A percentile compares a stretch with the other conserved stretches of the same genome.
Conservation (phyloP, 108 stramenopile genomes). For the Skeletonema grethae region DNA sequence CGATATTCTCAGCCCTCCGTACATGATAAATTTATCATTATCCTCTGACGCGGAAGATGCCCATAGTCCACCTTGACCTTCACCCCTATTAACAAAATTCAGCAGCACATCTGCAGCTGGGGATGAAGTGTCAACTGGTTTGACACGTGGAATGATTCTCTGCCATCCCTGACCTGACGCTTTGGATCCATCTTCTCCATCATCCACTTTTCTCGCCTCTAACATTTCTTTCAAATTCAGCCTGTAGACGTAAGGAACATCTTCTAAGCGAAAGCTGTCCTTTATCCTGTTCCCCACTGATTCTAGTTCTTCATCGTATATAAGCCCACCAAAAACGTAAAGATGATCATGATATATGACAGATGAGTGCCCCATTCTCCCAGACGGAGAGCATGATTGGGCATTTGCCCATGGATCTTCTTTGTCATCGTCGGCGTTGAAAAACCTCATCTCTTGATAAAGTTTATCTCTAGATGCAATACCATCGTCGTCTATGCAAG, state of each 20-base stretch:
- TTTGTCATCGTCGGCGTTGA: slow-evolving; percentile 1
- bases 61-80: slow-evolving; percentile 56
- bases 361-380: slow-evolving; percentile 52
- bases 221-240: slow-evolving; percentile 42
- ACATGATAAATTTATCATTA: slow-evolving; percentile 45
- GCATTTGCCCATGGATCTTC: slow-evolving; percentile 39
- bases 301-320: slow-evolving; percentile 42
- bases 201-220: slow-evolving; percentile 16
- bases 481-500: slow-evolving; percentile 17
- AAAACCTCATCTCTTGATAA: slow-evolving; percentile 9
- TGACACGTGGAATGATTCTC: slow-evolving; percentile 45
- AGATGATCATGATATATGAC: slow-evolving; percentile 36
- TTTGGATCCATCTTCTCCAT: background rate
- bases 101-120: slow-evolving; percentile 43
- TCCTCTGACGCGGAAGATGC: background rate
- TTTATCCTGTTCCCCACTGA: slow-evolving; percentile 7
- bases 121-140: slow-evolving; percentile 14
- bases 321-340: slow-evolving; percentile 57
- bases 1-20: slow-evolving; percentile 47
- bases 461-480: slow-evolving; percentile 24
- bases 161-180: slow-evolving; percentile 39
- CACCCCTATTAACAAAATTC: slow-evolving; percentile 46
- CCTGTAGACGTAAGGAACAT: slow-evolving; percentile 43
- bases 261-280: slow-evolving; percentile 45
- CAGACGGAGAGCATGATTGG: slow-evolving; percentile 29